Evolutionary conservation across 176 grass and related monocot genomes (phyloP), one percentile per base, ranked within the genome.

Genomic region (Oropetium thomaeum): DNA sequence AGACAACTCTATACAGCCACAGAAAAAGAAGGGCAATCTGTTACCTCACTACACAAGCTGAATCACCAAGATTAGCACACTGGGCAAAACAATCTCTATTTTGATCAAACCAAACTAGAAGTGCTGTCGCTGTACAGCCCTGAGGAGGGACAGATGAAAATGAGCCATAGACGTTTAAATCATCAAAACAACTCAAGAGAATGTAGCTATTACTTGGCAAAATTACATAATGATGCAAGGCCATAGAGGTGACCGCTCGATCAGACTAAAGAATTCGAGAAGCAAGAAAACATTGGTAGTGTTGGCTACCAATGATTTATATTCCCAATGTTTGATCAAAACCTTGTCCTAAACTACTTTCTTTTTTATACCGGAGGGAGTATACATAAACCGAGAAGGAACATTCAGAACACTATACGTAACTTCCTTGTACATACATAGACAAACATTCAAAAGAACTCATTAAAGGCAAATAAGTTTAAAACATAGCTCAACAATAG

Each of bases 41-140:
- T 77, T 87, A 93, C 93, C 80, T 88, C 58, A 97, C 69, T 55
- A 97, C 58, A 82, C 93, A 90, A 73, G 87, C 82, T 55, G 93
- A 97, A 89, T 97, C 93, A 9, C 90, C 90, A 52, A 97, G 82
- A 77, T 97, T 97, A 33, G 93, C 93, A 70, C 93, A 97, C 70
- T 97, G 93, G 42, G 80, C 90, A 86, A 90, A 90, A 69, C 79
- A 87, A 71, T 89, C 77, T 67, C 82, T 90, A 23, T 93, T 84
- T 8, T 80, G 74, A 81, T 87, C 83, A 27, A 76, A 90, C 93
- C 93, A 93, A 82, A 93, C 85, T 81, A 97, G 85, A 73, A 97
- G 76, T 31, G 72, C 41, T 69, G 93, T 97, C 49, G 85, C 93
- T 65, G 93, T 97, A 87, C 93, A 97, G 54, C 93, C 93, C 93